Evolutionary conservation across 768 basidiomycete species (phyloP).

Genomic region (Panus rudis): DNA sequence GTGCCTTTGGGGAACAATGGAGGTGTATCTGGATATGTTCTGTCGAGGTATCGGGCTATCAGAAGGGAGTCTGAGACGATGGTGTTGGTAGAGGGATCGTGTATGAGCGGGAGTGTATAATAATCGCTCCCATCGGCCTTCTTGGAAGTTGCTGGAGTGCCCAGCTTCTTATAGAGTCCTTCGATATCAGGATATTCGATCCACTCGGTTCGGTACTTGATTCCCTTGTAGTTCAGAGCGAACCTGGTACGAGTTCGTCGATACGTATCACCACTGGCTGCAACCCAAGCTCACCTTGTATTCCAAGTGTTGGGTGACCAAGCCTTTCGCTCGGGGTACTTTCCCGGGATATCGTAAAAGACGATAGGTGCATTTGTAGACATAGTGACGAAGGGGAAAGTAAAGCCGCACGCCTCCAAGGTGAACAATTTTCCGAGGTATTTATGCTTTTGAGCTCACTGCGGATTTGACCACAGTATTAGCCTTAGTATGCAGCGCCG

Average conservation of each 20-base stretch:
- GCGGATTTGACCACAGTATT: no score
- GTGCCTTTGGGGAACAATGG: constrained; percentile 34
- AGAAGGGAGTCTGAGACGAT: constrained; percentile 35
- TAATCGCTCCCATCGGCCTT: constrained; percentile 24
- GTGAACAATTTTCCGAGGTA: no score
- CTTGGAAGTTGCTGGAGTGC: constrained; percentile 27
- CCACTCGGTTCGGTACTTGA: constrained; percentile 41
- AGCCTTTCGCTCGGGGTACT: constrained; percentile 15
- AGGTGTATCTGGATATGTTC: constrained; percentile 38
- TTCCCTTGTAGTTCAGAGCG: constrained; percentile 33
- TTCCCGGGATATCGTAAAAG: constrained; percentile 40
- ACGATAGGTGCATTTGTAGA: constrained; percentile 27
- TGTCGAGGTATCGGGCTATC: constrained; percentile 48
- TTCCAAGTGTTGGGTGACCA: constrained; percentile 20
- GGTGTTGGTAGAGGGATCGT: constrained; percentile 36
- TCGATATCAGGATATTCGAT: constrained; percentile 46
- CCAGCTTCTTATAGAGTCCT: constrained; percentile 26
- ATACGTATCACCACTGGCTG: background rate
- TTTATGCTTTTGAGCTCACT: no score
- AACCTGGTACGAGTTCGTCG: constrained; percentile 1
- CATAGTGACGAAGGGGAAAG: no score
- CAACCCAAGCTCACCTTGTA: background rate
- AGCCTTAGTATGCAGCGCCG: no score
- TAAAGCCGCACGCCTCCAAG: no score
- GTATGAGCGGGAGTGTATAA: constrained; percentile 46